phyloP scores from a whole-genome alignment of 2,329 filamentous ascomycete genomes.

The Huntiella omanensis region DNA sequence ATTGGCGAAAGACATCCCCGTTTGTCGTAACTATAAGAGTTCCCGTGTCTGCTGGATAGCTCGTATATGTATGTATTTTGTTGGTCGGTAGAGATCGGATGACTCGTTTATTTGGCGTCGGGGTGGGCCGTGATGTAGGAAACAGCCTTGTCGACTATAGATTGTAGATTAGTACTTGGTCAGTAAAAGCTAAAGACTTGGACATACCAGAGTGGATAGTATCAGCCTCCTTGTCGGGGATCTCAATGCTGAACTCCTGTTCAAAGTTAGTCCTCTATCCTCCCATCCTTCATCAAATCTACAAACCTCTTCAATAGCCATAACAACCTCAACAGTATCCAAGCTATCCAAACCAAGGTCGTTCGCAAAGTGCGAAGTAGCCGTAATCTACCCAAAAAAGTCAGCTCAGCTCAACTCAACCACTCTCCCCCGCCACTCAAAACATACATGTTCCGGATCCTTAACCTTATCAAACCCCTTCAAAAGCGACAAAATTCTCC shows the following conservation, averaged over 20 bases:
- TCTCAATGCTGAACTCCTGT: conserved; percentile 68
- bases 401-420: not conserved
- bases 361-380: conserved; percentile 79
- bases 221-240: conserved; percentile 93
- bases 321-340: conserved; percentile 97
- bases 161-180: not conserved
- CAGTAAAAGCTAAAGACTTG: not conserved
- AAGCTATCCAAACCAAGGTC: conserved; percentile 93
- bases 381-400: conserved; percentile 45
- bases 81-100: no score
- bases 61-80: no score
- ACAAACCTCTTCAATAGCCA: conserved; percentile 91
- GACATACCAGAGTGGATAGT: conserved; percentile 77
- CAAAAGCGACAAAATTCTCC: conserved; percentile 78
- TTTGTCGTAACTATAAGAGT: no score
- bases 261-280: not conserved
- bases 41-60: no score
- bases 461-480: conserved; percentile 93
- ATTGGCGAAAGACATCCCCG: no score
- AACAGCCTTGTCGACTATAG: conserved; percentile 74
- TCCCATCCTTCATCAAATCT: conserved; percentile 14
- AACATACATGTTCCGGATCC: conserved; percentile 41
- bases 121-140: conserved; percentile 87
- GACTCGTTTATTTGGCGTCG: conserved; percentile 48
- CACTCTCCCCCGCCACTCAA: not conserved